These are phyloP conservation scores for Calonectria ilicicola DNA, from an alignment of 2,329 filamentous ascomycete genomes.

Conservation along the genomic window DNA sequence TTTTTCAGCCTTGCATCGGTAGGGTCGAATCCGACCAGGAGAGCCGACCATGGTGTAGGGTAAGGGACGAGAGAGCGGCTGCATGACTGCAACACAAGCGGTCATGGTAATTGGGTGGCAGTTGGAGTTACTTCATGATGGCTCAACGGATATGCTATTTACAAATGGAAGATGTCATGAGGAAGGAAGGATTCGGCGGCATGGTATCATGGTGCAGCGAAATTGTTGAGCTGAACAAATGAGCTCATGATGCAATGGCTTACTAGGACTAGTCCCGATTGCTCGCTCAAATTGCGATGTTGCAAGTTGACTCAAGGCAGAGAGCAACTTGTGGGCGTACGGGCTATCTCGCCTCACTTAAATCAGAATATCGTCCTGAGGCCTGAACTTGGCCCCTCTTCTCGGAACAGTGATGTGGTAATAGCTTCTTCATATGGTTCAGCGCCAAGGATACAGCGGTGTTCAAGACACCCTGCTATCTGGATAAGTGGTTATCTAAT, in stretches of 20 bases:
- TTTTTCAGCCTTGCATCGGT: background rate
- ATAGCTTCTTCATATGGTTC: background rate
- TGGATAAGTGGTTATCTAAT: conserved; percentile 11
- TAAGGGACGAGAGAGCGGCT: background rate
- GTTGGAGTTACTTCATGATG: background rate
- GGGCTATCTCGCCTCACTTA: conserved; percentile 5
- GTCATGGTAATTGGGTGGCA: background rate
- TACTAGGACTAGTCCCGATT: background rate
- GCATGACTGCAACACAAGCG: background rate
- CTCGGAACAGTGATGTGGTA: background rate
- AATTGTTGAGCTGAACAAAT: background rate
- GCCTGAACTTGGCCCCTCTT: background rate
- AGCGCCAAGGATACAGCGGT: background rate
- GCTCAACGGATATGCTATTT: background rate
- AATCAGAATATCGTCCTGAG: background rate
- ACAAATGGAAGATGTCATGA: background rate
- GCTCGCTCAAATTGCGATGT: background rate
- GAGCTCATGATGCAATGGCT: background rate
- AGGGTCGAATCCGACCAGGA: background rate
- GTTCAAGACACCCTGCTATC: background rate
- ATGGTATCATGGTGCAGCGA: background rate
- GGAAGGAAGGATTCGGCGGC: too few species aligned
- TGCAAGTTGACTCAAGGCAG: background rate
- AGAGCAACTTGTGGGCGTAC: background rate
- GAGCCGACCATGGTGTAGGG: background rate